Evolutionary conservation across 306 rosid species (phyloP).

Genomic region (Medicago lupulina): DNA sequence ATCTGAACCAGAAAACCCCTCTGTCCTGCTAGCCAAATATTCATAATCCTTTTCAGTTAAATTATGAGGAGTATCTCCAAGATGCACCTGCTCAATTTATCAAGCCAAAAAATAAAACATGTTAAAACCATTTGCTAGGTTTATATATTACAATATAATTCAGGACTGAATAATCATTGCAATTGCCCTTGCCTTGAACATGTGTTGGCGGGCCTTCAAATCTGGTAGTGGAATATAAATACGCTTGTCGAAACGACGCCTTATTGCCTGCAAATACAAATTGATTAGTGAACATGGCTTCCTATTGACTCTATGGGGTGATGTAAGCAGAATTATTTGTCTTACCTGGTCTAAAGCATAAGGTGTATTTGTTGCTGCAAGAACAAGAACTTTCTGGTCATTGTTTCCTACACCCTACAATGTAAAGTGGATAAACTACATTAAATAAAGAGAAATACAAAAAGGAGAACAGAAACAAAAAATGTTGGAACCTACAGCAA

Average conservation of each 20-base stretch:
- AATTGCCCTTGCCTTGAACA: conserved; percentile 77
- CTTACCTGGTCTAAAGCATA: conserved; percentile 96
- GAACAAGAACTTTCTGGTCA: conserved; percentile 98
- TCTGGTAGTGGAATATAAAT: conserved; percentile 99
- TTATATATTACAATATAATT: conserved; percentile 35
- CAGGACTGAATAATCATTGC: conserved; percentile 36
- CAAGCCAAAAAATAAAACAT: conserved; percentile 32
- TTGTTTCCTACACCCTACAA: conserved; percentile 90
- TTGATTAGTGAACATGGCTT: conserved; percentile 44
- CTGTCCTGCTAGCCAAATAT: conserved; percentile 80
- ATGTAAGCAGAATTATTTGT: conserved; percentile 15
- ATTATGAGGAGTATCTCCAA: conserved; percentile 98
- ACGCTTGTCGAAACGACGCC: conserved; percentile 98
- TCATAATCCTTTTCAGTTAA: conserved; percentile 89
- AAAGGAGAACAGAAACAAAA: background rate
- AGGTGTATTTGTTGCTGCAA: conserved; percentile 99
- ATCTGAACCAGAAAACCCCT: conserved; percentile 99
- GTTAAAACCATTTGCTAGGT: conserved; percentile 23
- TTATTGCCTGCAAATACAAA: conserved; percentile 76
- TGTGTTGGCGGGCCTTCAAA: conserved; percentile 93
- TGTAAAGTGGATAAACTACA: conserved; percentile 33
- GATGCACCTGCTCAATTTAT: conserved; percentile 80
- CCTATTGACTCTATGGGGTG: conserved; percentile 20
- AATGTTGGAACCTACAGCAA: conserved; percentile 18
- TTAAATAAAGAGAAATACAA: background rate